phyloP scores from a whole-genome alignment of 768 basidiomycete species.

The Fistulinella prunicolor region DNA sequence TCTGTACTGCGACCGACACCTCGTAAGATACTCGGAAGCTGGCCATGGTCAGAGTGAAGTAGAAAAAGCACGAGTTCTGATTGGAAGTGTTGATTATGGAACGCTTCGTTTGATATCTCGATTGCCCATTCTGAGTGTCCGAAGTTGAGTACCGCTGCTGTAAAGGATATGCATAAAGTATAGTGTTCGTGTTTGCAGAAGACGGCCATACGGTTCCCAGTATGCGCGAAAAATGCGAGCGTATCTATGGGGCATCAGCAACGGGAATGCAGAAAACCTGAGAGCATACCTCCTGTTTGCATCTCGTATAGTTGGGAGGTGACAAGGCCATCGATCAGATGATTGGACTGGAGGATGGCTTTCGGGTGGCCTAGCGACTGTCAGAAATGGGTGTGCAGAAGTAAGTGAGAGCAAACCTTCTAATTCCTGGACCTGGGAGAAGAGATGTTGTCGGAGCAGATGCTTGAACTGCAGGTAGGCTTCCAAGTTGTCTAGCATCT shows the following conservation, averaged over 20 bases:
- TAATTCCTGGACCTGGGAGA: too few relatives aligned
- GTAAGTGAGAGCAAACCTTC: too few relatives aligned
- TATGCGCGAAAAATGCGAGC: not conserved
- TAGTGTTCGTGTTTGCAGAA: not conserved
- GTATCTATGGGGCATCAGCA: not conserved
- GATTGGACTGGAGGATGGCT: not conserved
- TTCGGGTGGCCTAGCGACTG: too few relatives aligned
- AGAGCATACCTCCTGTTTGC: not conserved
- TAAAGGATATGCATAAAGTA: not conserved
- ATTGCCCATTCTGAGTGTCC: not conserved
- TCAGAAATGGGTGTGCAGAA: too few relatives aligned
- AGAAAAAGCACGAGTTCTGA: not conserved
- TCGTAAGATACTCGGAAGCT: not conserved
- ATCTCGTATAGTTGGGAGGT: not conserved
- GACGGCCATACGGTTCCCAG: not conserved
- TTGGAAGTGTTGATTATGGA: not conserved
- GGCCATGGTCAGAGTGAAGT: not conserved
- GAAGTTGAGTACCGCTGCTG: too few relatives aligned
- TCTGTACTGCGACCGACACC: not conserved
- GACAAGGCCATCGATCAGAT: not conserved
- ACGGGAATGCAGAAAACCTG: not conserved
- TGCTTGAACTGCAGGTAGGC: not conserved
- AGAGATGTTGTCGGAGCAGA: too few relatives aligned
- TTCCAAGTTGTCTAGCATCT: not conserved
- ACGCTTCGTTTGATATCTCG: not conserved